Percentiles rank a stretch among this genome's conserved stretches.
Evolutionary conservation across 345 rosid species (phyloP).

Genomic region (Eutrema heterophyllum): DNA sequence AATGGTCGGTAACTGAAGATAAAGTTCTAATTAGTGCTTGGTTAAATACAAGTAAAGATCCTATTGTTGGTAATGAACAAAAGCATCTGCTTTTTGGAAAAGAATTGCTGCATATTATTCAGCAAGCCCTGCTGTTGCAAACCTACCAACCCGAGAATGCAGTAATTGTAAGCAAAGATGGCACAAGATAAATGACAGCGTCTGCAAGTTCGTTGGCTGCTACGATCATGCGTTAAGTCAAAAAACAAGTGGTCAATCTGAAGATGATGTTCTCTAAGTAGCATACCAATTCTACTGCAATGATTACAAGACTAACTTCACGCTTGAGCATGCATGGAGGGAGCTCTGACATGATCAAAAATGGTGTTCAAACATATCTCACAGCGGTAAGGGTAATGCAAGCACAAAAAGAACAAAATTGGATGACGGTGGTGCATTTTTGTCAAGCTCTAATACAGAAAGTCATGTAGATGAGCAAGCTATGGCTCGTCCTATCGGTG

Average conservation of each 20-base stretch:
- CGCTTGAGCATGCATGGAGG: background rate
- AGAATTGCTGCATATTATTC: no score
- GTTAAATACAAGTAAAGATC: no score
- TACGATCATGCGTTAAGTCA: background rate
- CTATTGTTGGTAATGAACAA: no score
- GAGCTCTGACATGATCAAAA: background rate
- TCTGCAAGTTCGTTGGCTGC: background rate
- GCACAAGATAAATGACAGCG: background rate
- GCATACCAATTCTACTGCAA: background rate
- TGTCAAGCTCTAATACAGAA: background rate
- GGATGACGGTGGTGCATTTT: background rate
- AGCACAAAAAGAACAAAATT: background rate
- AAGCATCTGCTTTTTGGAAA: no score
- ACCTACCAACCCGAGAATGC: background rate
- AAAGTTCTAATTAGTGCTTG: no score
- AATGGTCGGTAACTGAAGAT: no score
- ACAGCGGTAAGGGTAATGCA: background rate
- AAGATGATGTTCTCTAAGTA: background rate
- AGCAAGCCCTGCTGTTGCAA: background rate
- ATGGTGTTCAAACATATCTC: background rate
- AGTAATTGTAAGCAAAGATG: background rate
- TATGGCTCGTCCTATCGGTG: background rate
- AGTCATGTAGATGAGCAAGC: background rate
- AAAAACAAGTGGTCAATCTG: background rate
- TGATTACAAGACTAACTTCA: background rate